These are phyloP conservation scores for Aspergillus pseudoglaucus DNA, from an alignment of 2,329 filamentous ascomycete genomes.

Conservation along the genomic window DNA sequence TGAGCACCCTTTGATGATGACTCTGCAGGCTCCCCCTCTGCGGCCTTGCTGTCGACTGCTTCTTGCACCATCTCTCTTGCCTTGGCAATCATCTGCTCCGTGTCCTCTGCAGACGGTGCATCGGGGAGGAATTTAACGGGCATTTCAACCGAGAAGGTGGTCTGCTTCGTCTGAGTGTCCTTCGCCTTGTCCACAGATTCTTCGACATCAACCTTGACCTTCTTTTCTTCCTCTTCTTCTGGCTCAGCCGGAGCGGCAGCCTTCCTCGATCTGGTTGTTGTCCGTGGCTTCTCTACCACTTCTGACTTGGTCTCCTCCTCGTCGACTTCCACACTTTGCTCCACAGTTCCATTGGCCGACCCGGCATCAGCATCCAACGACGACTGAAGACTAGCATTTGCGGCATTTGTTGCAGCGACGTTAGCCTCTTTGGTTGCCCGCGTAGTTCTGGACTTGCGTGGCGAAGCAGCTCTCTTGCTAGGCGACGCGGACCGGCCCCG, in stretches of 20 bases:
- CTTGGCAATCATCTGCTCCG: constrained; percentile 74
- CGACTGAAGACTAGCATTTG: constrained; percentile 43
- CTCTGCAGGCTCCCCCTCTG: constrained; percentile 29
- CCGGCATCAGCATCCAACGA: constrained; percentile 35
- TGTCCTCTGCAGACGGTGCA: constrained; percentile 68
- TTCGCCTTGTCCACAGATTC: constrained; percentile 51
- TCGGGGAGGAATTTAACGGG: constrained; percentile 59
- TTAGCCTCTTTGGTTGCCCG: constrained; percentile 45
- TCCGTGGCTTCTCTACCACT: constrained; percentile 21
- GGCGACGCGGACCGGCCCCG: constrained; percentile 56
- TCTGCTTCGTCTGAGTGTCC: constrained; percentile 62
- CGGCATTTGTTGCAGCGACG: constrained; percentile 43
- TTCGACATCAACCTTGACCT: constrained; percentile 65
- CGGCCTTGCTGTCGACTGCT: constrained; percentile 46
- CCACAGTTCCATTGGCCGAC: constrained; percentile 17
- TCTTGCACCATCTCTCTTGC: constrained; percentile 84
- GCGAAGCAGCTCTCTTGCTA: constrained; percentile 45
- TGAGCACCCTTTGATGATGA: constrained; percentile 36
- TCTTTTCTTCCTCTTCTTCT: constrained; percentile 21
- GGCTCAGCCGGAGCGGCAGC: constrained; percentile 6
- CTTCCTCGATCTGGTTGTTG: constrained; percentile 19
- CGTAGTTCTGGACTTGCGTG: constrained; percentile 48
- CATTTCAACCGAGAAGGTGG: constrained; percentile 69
- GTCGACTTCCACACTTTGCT: constrained; percentile 24
- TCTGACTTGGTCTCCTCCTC: constrained; percentile 13